Conservation (phyloP, 306 rosid genomes). For the Pachyrhizus erosus region DNA sequence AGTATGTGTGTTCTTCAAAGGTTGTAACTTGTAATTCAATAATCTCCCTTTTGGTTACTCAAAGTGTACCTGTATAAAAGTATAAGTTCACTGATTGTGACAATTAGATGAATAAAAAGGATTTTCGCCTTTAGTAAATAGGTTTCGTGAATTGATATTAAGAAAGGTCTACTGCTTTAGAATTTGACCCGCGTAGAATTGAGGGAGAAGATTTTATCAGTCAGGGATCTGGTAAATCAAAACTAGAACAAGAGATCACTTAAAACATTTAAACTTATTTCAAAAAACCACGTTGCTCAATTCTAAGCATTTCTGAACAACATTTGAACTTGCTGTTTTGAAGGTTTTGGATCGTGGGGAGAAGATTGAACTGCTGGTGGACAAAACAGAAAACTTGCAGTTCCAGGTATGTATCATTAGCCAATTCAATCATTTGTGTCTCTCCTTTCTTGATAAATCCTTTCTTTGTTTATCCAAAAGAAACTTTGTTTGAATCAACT, state of each 20-base stretch:
- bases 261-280: background rate
- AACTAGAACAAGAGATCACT: background rate
- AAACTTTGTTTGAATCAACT: conserved; percentile 8
- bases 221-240: conserved; percentile 15
- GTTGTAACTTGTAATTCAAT: conserved; percentile 8
- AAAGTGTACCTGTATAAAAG: background rate
- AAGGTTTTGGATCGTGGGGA: conserved; percentile 99
- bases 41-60: conserved; percentile 4
- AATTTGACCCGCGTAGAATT: background rate
- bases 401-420: conserved; percentile 71
- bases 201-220: background rate
- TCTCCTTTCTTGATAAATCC: background rate
- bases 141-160: background rate
- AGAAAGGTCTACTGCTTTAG: background rate
- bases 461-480: background rate
- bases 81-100: background rate
- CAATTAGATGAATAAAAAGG: conserved; percentile 16
- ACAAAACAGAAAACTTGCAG: conserved; percentile 93
- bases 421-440: background rate
- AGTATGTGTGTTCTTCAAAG: background rate
- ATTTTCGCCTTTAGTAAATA: background rate
- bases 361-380: conserved; percentile 93
- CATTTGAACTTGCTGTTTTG: conserved; percentile 36
- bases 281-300: conserved; percentile 11
- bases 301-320: conserved; percentile 1